These are phyloP conservation scores for Cyberlindnera petersonii DNA, from an alignment of 805 yeast species.

Conservation along the genomic window DNA sequence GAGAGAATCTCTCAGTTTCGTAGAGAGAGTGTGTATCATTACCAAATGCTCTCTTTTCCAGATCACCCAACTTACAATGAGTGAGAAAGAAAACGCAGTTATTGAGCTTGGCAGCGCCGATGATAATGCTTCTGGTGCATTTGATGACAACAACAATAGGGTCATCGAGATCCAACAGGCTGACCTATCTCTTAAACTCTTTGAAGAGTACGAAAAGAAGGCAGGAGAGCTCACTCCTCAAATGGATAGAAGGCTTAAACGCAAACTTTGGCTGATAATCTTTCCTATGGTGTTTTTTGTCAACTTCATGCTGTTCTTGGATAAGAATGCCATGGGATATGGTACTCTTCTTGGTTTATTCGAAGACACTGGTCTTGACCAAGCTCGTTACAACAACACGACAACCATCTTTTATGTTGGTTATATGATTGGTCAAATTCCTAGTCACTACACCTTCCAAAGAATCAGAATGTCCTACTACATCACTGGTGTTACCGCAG, in stretches of 20 bases:
- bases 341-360: constrained; percentile 15
- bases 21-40: too few species aligned
- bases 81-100: constrained; percentile 4
- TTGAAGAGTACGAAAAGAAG: constrained; percentile 11
- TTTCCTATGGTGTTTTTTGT: constrained; percentile 20
- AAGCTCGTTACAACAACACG: constrained; percentile 9
- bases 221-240: constrained; percentile 20
- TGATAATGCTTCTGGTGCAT: background rate
- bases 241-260: constrained; percentile 8
- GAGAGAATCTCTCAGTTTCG: too few species aligned
- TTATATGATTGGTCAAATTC: constrained; percentile 14
- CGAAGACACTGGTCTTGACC: constrained; percentile 10
- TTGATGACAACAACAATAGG: background rate
- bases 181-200: constrained; percentile 21
- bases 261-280: constrained; percentile 22
- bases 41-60: too few species aligned
- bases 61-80: too few species aligned
- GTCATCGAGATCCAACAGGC: constrained; percentile 24
- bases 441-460: constrained; percentile 11
- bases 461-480: constrained; percentile 7
- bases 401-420: constrained; percentile 15
- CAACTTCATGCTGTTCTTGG: constrained; percentile 18
- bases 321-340: constrained; percentile 19
- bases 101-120: background rate
- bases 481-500: constrained; percentile 2